Evolutionary conservation across 2,329 filamentous ascomycete genomes (phyloP), one percentile per base, ranked within the genome.

Genomic region (Fusarium tuaranense): DNA sequence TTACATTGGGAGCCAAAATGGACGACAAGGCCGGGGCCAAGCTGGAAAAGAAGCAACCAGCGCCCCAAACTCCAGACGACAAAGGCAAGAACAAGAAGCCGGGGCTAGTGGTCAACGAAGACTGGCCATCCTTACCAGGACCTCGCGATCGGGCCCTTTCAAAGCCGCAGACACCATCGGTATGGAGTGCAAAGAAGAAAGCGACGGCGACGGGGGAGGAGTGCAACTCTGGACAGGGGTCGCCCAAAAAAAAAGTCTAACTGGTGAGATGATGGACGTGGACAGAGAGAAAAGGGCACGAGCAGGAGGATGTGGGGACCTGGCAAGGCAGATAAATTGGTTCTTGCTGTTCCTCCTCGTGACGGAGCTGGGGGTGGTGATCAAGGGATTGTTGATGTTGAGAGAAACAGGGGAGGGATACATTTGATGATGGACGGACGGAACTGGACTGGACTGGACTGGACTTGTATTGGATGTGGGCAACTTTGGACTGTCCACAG

Each of bases 41-140:
- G 34, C 38, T 38, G 25, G 63, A 73, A 27, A 46, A 63, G 18
- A 22, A 46, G 14, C 63, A 65, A 36, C 65, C 34, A 10, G 57
- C 53, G n/a, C 73, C 72, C 22, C 66, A 60, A 32, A 73, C 73
- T 4, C 75, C 73, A 14, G 64, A 72, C 13, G 61, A 48, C 53
- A 66, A 38, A 32, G 41, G 12, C 6, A 73, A 71, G 12, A 46
- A 63, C 38, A 72, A 71, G 57, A 76, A 72, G 27, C 63, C 71
- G 38, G 68, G 65, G 1, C 41, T 78, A 38, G 48, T 32, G 12
- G 75, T 74, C 62, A 74, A 65, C 10, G 72, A 79, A 1, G 75
- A 80, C 16, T 81, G 79, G 76, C 78, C 78, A 22, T 78, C 70
- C 7, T 64, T 80, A 41, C 76, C 76, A 30, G 69, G 65, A 39